phyloP scores from a whole-genome alignment of 2,329 filamentous ascomycete genomes.

The Alternaria dauci region DNA sequence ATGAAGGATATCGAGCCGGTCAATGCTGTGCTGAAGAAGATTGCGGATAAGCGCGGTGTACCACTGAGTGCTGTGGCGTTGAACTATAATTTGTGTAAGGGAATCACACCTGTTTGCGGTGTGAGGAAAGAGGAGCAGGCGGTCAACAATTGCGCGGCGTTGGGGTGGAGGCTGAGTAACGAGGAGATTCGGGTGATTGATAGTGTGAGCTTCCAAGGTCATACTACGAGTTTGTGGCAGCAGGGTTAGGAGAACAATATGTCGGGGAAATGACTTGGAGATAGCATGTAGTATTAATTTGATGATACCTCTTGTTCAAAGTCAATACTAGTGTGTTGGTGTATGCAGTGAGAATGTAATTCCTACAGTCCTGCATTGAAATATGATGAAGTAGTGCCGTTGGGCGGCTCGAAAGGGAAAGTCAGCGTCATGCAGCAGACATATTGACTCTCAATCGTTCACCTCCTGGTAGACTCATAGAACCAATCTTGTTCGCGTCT shows the following conservation, averaged over 20 bases:
- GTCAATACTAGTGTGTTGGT: too few relatives aligned
- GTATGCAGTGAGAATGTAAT: too few relatives aligned
- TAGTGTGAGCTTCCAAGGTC: conserved; percentile 30
- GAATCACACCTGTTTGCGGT: conserved; percentile 54
- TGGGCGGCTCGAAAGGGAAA: too few relatives aligned
- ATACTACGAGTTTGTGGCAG: conserved; percentile 53
- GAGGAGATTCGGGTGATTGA: conserved; percentile 56
- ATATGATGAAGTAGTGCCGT: too few relatives aligned
- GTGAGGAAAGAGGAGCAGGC: conserved; percentile 55
- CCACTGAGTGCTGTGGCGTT: conserved; percentile 53
- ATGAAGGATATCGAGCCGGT: conserved; percentile 56
- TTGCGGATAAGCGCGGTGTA: conserved; percentile 49
- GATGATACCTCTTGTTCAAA: not conserved
- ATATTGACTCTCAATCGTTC: too few relatives aligned
- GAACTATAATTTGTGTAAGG: conserved; percentile 58
- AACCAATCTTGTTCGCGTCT: too few relatives aligned
- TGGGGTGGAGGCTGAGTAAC: conserved; percentile 54
- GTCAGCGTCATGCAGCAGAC: too few relatives aligned
- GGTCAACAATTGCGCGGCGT: conserved; percentile 50
- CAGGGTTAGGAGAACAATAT: conserved; percentile 46
- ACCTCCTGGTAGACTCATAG: too few relatives aligned
- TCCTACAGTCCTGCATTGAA: too few relatives aligned
- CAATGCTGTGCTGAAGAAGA: conserved; percentile 47
- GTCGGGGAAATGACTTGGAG: not conserved
- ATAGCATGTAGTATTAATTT: not conserved